These are phyloP conservation scores for Scutellaria minor DNA, from an alignment of 257 asterid species.

Conservation along the genomic window DNA sequence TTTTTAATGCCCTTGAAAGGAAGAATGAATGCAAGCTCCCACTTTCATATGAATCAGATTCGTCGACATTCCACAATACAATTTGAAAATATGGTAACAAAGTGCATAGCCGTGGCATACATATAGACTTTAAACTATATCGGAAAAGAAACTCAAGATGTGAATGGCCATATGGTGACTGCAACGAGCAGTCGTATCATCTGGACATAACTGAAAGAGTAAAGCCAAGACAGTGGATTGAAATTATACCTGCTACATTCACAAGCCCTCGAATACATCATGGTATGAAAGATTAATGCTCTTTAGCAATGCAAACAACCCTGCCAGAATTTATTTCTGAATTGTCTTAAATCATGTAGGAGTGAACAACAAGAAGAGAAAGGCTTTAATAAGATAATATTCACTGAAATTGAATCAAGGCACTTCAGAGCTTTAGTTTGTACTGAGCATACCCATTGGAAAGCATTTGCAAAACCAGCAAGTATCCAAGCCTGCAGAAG, in stretches of 20 bases:
- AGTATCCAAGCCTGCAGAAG: neutral
- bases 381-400: neutral
- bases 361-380: neutral
- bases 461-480: neutral
- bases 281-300: neutral
- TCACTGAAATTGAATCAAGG: slow-evolving; percentile 10
- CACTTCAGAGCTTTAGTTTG: neutral
- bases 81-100: neutral
- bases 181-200: slow-evolving; percentile 16
- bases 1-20: neutral
- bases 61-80: neutral
- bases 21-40: neutral
- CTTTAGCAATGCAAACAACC: neutral
- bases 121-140: neutral
- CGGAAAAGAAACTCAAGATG: neutral
- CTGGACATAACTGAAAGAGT: neutral
- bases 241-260: neutral
- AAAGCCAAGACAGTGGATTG: neutral
- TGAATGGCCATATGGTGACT: neutral
- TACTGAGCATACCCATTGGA: neutral
- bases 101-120: neutral
- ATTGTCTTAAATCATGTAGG: neutral
- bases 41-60: neutral
- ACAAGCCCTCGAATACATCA: neutral
- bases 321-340: neutral